Evolutionary conservation across 805 yeast species (phyloP).

Genomic region (Teunomyces funiuensis): DNA sequence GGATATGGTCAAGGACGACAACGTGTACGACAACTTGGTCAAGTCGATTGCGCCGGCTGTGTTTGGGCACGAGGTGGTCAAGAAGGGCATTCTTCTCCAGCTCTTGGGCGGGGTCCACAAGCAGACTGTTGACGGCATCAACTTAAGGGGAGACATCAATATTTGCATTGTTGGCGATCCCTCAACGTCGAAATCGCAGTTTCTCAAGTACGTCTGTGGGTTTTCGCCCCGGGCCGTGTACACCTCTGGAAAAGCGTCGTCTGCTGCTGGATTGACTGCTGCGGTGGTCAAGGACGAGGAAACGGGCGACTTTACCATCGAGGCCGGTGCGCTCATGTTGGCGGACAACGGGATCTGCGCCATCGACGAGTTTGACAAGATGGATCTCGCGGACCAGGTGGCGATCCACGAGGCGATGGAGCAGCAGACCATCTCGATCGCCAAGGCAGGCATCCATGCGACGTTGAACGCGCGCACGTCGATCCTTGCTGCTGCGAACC

Average conservation of each 20-base stretch:
- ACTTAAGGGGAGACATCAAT: slow-evolving; percentile 94
- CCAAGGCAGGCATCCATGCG: slow-evolving; percentile 98
- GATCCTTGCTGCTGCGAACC: slow-evolving; percentile 97
- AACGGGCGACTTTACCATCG: slow-evolving; percentile 94
- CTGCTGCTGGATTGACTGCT: slow-evolving; percentile 98
- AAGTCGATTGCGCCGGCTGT: slow-evolving; percentile 93
- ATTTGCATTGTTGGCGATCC: slow-evolving; percentile 98
- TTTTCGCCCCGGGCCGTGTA: slow-evolving; percentile 94
- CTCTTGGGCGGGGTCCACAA: slow-evolving; percentile 95
- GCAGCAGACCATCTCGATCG: slow-evolving; percentile 97
- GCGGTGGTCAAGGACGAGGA: slow-evolving; percentile 98
- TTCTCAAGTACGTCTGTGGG: slow-evolving; percentile 85
- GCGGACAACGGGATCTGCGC: slow-evolving; percentile 99
- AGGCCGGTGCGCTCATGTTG: slow-evolving; percentile 97
- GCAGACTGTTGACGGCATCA: slow-evolving; percentile 88
- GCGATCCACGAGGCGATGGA: slow-evolving; percentile 99
- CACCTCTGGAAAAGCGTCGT: slow-evolving; percentile 96
- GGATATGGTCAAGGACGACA: slow-evolving; percentile 87
- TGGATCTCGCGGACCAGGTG: slow-evolving; percentile 94
- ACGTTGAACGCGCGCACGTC: slow-evolving; percentile 96
- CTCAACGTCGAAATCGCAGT: slow-evolving; percentile 94
- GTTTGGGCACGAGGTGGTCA: slow-evolving; percentile 91
- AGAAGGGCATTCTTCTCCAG: slow-evolving; percentile 88
- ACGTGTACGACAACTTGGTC: slow-evolving; percentile 80
- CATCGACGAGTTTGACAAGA: slow-evolving; percentile 97